Evolutionary conservation across 208 protist genomes (phyloP).

Genomic region (Leishmania guyanensis): DNA sequence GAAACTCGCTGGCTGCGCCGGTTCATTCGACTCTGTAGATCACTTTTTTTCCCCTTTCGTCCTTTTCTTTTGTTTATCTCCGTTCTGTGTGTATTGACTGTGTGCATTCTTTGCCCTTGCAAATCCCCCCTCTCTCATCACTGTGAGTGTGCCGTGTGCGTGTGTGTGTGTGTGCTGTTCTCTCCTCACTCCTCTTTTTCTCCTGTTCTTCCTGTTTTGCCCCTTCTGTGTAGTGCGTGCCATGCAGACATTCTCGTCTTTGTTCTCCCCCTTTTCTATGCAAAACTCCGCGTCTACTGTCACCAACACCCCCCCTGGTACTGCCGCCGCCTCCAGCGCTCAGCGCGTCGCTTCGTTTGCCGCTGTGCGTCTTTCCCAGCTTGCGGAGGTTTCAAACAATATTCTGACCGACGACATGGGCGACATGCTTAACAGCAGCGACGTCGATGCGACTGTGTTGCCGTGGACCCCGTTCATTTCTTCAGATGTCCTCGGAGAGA

Average conservation of each 20-base stretch:
- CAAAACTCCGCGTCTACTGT: not conserved
- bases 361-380: not conserved
- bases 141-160: not conserved
- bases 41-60: not conserved
- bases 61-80: not conserved
- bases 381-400: not conserved
- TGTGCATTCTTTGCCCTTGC: not conserved
- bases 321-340: not conserved
- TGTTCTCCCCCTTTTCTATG: not conserved
- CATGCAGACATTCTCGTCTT: not conserved
- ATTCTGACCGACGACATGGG: not conserved
- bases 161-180: not conserved
- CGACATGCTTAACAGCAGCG: not conserved
- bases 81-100: not conserved
- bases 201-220: conserved; percentile 5
- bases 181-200: conserved; percentile 8
- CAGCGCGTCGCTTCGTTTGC: not conserved
- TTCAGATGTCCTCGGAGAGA: not conserved
- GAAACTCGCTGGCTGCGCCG: not conserved
- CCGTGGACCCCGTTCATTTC: not conserved
- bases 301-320: not conserved
- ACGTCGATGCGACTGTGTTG: not conserved
- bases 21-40: not conserved
- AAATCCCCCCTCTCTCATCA: not conserved
- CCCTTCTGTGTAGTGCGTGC: not conserved